Base-by-base conservation (phyloP, 352 stramenopile genomes). In the Pythium grandisporangium region DNA sequence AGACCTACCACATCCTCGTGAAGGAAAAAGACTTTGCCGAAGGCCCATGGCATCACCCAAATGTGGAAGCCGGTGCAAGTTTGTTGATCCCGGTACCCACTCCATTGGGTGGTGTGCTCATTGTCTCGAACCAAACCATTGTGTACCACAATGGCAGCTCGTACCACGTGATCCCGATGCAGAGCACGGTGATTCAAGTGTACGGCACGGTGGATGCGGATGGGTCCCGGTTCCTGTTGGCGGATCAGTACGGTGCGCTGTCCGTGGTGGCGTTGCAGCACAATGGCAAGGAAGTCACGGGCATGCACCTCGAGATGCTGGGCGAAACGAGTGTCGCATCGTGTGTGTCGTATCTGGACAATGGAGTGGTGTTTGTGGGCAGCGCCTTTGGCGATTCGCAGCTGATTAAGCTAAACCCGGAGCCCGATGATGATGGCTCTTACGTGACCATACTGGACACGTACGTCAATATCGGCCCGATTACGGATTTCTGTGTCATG, bases 401-500 rank as follows among this genome's bases (percentile, higher is more conserved):
- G 58, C 56, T 98, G 35, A 78, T 99, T 50, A 94, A 96, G 62
- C 80, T 99, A 13, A 77, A 84, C 45, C 49, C 68, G 2, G 67
- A 90, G 23, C 66, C 62, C 2, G 82, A 94, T 42, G 72, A 88
- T 17, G 54, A 71, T n/a, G 76, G 58, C 44, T 95, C 53, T 6
- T 97, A 97, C 59, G 53, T 98, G 20, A 76, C 95, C 46, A 79
- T 98, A 1, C 61, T 98, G 37, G 95, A 99, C 61, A 95, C 93
- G 43, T 99, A 98, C 49, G 84, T 88, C 13, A 98, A 98, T 53
- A 74, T 99, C 38, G 96, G 95, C 5, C 96, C 96, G 6, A 99
- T 99, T 69, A 87, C 98, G 12, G 96, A 99, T 58, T 98, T 99
- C 67, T 97, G 94, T 61, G 75, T 99, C 16, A 95, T 98, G 56